Evolutionary conservation across 2,329 filamentous ascomycete genomes (phyloP), one percentile per base, ranked within the genome.

Genomic region (Penicillium sclerotigenum): DNA sequence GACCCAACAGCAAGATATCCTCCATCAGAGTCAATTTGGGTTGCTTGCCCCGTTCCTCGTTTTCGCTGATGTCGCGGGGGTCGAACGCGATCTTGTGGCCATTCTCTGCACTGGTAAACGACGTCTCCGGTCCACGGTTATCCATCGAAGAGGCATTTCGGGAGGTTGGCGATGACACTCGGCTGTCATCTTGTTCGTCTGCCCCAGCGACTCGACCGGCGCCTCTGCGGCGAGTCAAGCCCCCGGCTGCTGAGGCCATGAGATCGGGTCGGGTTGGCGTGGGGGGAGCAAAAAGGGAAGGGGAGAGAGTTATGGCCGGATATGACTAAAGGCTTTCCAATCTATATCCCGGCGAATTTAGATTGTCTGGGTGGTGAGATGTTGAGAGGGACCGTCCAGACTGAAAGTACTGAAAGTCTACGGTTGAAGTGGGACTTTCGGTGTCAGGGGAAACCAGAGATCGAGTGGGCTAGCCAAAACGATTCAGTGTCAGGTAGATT

Each of bases 11-110:
- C 71, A 99, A 81, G 52, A 99, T 88, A 79, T 99, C 94, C 79
- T 99, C 94, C 94, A 99, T 99, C 73, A 99, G 81, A 37, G 94
- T 99, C 73, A 99, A 81, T 81, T 97, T 99, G 46, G 94, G 94
- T 80, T 97, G 93, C 80, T 97, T 97, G 83, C 85, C 94, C 73
- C 94, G 83, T 81, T 99, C 94, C 65, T 89, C 91, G 76, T 87
- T 97, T 82, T 99, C 94, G 79, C 88, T 96, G 70, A 99, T 96
- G 76, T 99, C 94, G 75, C 93, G 84, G 57, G 94, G 94, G 75
- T 99, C 94, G 75, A 91, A 99, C 56, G 92, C 94, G 75, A 99
- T 97, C 82, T 95, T 96, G 83, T 97, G 94, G 65, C 94, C 94
- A 79, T 97, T 97, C 77, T 96, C 93, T 74, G 88, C 78, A 69